Evolutionary conservation across 805 yeast species (phyloP).

Genomic region (Candida boleticola): DNA sequence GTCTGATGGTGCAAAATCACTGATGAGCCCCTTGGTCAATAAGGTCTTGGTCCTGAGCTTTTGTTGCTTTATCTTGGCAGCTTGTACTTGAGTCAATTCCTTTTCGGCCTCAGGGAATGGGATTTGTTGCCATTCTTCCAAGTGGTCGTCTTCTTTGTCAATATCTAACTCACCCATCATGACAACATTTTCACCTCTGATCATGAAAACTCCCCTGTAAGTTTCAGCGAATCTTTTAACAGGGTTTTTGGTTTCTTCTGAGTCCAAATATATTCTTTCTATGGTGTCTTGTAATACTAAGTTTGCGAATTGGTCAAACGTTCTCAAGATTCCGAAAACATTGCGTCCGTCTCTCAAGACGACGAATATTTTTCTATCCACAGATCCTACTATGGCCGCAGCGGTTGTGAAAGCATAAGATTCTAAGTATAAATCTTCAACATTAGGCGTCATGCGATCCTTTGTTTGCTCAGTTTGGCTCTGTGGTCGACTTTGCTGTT

Average conservation of each 20-base stretch:
- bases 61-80: conserved; percentile 37
- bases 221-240: conserved; percentile 63
- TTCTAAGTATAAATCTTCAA: conserved; percentile 64
- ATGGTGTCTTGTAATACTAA: conserved; percentile 87
- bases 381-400: conserved; percentile 86
- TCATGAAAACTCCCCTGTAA: conserved; percentile 77
- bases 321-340: conserved; percentile 83
- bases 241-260: conserved; percentile 11
- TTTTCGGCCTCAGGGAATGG: conserved; percentile 61
- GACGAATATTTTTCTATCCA: conserved; percentile 79
- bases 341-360: conserved; percentile 87
- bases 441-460: conserved; percentile 31
- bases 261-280: conserved; percentile 71
- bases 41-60: conserved; percentile 46
- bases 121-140: conserved; percentile 54
- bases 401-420: conserved; percentile 84
- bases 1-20: conserved; percentile 55
- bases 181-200: conserved; percentile 95
- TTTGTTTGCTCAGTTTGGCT: neutral
- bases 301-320: conserved; percentile 94
- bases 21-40: conserved; percentile 54
- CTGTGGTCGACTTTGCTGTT: conserved; percentile 3
- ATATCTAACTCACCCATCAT: conserved; percentile 92
- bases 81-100: conserved; percentile 31
- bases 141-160: conserved; percentile 74